These are phyloP conservation scores for Spathaspora boniae DNA, from an alignment of 805 yeast species.

Conservation along the genomic window DNA sequence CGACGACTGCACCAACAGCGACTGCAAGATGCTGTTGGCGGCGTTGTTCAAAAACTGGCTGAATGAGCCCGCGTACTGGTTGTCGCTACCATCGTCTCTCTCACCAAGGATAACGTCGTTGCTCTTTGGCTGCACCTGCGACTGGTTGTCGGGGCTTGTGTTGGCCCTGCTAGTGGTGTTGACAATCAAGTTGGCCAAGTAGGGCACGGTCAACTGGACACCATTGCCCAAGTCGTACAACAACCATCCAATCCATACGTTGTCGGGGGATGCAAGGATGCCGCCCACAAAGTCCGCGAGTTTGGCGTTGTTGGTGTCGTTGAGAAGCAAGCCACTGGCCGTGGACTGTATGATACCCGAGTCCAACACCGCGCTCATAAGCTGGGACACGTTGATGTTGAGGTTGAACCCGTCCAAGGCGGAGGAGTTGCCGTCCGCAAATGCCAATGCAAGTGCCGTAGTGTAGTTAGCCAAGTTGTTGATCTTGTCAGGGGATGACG, in stretches of 20 bases:
- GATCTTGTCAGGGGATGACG: constrained; percentile 26
- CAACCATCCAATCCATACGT: constrained; percentile 28
- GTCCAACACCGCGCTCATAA: constrained; percentile 16
- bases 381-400: constrained; percentile 20
- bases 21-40: constrained; percentile 19
- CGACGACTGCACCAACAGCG: constrained; percentile 18
- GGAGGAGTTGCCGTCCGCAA: constrained; percentile 2
- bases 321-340: constrained; percentile 21
- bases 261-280: constrained; percentile 16
- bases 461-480: constrained; percentile 23
- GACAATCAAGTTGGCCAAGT: constrained; percentile 26
- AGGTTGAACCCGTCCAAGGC: constrained; percentile 13
- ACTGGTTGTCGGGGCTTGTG: constrained; percentile 2
- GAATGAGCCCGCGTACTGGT: constrained; percentile 28
- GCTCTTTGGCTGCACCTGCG: no score
- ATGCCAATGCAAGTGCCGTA: constrained; percentile 10
- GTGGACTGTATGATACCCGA: constrained; percentile 29
- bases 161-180: constrained; percentile 19
- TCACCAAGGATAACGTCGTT: neutral
- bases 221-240: constrained; percentile 34
- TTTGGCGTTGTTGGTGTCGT: constrained; percentile 25
- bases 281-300: constrained; percentile 26
- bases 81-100: constrained; percentile 5
- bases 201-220: constrained; percentile 24
- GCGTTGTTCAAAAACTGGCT: constrained; percentile 28